Conservation (phyloP, 352 stramenopile genomes). For the Globisporangium orthogonon region DNA sequence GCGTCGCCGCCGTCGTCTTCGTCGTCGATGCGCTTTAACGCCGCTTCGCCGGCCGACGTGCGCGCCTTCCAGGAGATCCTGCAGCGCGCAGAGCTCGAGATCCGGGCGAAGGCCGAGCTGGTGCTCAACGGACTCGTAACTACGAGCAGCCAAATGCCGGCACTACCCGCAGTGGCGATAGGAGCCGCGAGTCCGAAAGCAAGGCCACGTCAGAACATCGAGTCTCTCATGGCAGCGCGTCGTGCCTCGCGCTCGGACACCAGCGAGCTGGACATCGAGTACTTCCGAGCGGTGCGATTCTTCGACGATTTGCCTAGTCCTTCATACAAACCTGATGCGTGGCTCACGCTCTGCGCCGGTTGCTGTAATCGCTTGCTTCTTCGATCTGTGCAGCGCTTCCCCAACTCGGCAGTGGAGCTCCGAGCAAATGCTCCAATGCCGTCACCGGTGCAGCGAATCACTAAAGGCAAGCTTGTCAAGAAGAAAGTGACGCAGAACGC, state of each 20-base stretch:
- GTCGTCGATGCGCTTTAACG: constrained; percentile 18
- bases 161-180: constrained; percentile 17
- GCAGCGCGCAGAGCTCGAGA: constrained; percentile 55
- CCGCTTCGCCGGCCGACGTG: constrained; percentile 24
- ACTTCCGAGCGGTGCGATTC: constrained; percentile 32
- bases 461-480: constrained; percentile 35
- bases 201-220: constrained; percentile 5
- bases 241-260: constrained; percentile 4
- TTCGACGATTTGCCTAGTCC: background rate
- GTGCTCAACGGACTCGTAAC: constrained; percentile 66
- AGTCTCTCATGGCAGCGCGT: constrained; percentile 15
- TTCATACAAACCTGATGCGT: background rate
- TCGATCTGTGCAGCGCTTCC: constrained; percentile 25
- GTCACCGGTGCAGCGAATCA: constrained; percentile 16
- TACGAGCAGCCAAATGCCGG: constrained; percentile 23
- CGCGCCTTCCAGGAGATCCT: constrained; percentile 63
- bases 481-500: constrained; percentile 50
- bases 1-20: constrained; percentile 23
- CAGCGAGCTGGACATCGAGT: constrained; percentile 26
- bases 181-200: constrained; percentile 8
- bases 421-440: constrained; percentile 7
- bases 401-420: constrained; percentile 29
- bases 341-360: background rate
- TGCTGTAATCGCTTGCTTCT: background rate
- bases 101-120: constrained; percentile 76